phyloP scores from a whole-genome alignment of 2,329 filamentous ascomycete genomes.

The Aspergillus persii region DNA sequence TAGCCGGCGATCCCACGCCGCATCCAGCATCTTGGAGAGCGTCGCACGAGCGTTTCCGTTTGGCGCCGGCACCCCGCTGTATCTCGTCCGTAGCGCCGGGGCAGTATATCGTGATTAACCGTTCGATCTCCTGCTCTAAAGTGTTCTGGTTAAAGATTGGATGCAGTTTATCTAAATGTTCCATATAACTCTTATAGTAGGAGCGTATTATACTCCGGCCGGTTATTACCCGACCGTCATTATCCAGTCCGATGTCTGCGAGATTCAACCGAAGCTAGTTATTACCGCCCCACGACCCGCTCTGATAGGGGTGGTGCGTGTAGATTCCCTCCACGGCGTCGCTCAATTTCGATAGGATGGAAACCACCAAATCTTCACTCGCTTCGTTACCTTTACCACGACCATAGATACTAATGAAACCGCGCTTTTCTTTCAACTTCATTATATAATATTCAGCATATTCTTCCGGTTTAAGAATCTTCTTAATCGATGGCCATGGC shows the following conservation, averaged over 20 bases:
- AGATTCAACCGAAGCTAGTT: conserved; percentile 25
- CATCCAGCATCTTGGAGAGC: conserved; percentile 23
- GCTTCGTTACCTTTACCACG: conserved; percentile 71
- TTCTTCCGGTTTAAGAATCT: conserved; percentile 57
- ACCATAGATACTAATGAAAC: conserved; percentile 72
- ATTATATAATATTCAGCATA: conserved; percentile 72
- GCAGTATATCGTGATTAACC: conserved; percentile 52
- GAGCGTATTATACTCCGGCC: conserved; percentile 50
- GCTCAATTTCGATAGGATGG: conserved; percentile 28
- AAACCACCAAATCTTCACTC: conserved; percentile 47
- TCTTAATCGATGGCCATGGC: conserved; percentile 65
- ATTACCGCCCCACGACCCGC: conserved; percentile 51
- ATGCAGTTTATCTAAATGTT: conserved; percentile 62
- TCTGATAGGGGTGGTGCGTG: conserved; percentile 41
- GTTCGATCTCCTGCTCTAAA: conserved; percentile 52
- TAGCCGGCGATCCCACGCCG: conserved; percentile 22
- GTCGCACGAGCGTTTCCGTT: conserved; percentile 40
- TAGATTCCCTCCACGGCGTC: conserved; percentile 26
- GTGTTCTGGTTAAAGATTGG: conserved; percentile 59
- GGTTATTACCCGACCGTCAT: conserved; percentile 54
- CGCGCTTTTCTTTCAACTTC: conserved; percentile 69
- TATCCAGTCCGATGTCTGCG: conserved; percentile 50
- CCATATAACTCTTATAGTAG: conserved; percentile 56
- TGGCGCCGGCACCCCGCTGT: conserved; percentile 30
- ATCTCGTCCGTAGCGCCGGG: conserved; percentile 26